A percentile compares a stretch with the other conserved stretches of the same genome.
These are phyloP conservation scores for Russula earlei DNA, from an alignment of 768 basidiomycete species.

Conservation along the genomic window DNA sequence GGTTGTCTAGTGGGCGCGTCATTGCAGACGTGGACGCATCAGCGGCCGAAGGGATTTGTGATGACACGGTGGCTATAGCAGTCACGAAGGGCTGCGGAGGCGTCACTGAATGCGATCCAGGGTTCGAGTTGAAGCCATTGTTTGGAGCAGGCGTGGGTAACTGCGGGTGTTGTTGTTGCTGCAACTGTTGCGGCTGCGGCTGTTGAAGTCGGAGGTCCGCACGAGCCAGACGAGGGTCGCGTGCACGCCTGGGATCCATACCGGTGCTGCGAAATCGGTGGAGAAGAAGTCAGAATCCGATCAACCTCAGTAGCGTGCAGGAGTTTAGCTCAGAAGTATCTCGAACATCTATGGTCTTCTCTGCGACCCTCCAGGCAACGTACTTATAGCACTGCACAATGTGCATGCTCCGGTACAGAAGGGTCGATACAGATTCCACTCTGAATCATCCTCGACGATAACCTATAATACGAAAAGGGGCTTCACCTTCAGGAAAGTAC, in stretches of 20 bases:
- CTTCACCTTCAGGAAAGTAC: conserved; percentile 9
- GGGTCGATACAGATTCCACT: conserved; percentile 86
- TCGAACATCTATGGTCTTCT: conserved; percentile 77
- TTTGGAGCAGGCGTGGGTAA: neutral
- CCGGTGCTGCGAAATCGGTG: conserved; percentile 8
- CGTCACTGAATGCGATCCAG: conserved; percentile 15
- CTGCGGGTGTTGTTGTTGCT: conserved; percentile 7
- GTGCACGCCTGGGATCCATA: conserved; percentile 76
- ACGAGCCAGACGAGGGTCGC: conserved; percentile 72
- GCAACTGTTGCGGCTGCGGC: conserved; percentile 22
- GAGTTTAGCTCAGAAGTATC: conserved; percentile 75
- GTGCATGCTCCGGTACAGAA: conserved; percentile 23
- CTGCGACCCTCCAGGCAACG: conserved; percentile 43
- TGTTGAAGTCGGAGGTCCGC: conserved; percentile 56
- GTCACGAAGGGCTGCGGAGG: conserved; percentile 21
- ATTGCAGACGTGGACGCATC: conserved; percentile 4
- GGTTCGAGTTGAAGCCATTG: conserved; percentile 6
- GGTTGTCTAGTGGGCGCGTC: neutral
- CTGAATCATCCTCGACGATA: conserved; percentile 65
- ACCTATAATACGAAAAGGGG: neutral
- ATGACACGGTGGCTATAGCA: conserved; percentile 15
- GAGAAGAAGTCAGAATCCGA: conserved; percentile 14
- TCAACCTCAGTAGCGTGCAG: conserved; percentile 17
- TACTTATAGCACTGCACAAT: conserved; percentile 7
- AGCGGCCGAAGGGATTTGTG: conserved; percentile 1